Evolutionary conservation across 73 alveolate species (phyloP).

Genomic region (Durusdinium trenchii): DNA sequence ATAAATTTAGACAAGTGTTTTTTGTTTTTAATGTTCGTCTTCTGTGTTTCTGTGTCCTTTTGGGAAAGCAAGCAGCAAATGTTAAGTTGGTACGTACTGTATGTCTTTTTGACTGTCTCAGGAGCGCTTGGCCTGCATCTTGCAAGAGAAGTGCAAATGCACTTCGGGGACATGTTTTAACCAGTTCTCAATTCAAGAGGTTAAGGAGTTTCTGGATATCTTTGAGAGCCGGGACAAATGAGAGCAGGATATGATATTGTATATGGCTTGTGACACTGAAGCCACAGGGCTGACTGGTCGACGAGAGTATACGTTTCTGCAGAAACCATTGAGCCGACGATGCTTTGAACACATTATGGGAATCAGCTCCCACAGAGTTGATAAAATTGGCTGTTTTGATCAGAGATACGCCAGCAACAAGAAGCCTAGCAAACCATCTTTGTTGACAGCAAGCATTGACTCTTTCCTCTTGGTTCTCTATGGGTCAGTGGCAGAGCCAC

Average conservation of each 20-base stretch:
- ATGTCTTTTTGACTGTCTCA: no score
- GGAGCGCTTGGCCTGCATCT: not conserved
- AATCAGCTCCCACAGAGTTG: not conserved
- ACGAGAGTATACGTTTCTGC: not conserved
- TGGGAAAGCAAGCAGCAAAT: no score
- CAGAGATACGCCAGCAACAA: not conserved
- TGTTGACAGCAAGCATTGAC: not conserved
- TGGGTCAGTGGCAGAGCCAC: not conserved
- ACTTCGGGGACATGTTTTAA: not conserved
- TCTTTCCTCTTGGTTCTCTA: not conserved
- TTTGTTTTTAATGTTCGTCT: no score
- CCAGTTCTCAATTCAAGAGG: not conserved
- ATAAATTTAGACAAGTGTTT: no score
- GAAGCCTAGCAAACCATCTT: not conserved
- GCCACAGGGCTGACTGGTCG: no score
- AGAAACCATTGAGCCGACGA: not conserved
- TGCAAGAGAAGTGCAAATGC: not conserved
- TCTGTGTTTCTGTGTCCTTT: no score
- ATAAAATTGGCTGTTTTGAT: not conserved
- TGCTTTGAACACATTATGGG: not conserved
- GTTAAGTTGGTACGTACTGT: no score
- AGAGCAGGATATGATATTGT: conserved; percentile 35
- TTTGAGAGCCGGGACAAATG: not conserved
- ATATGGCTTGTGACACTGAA: conserved; percentile 6
- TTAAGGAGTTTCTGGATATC: not conserved